Percentiles rank a stretch among this genome's conserved stretches.
phyloP scores from a whole-genome alignment of 2,329 filamentous ascomycete species.

The Ophiostoma tasmaniense region DNA sequence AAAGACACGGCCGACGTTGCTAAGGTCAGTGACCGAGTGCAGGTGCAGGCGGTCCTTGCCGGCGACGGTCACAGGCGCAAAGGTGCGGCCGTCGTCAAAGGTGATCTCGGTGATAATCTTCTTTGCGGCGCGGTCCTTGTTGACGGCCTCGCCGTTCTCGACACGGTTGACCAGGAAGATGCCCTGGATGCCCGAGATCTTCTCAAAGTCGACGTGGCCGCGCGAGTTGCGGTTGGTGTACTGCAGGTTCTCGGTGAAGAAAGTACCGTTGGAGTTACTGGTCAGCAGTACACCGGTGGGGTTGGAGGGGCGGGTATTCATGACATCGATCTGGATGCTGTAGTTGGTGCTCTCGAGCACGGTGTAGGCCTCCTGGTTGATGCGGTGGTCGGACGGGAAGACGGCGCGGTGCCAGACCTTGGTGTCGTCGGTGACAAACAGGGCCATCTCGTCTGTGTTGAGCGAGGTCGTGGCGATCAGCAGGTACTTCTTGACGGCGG shows the following conservation, averaged over 20 bases:
- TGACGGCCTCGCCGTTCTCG: conserved; percentile 72
- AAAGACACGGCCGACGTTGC: conserved; percentile 78
- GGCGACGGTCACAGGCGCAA: conserved; percentile 54
- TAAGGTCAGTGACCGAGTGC: conserved; percentile 80
- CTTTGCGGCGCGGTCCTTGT: conserved; percentile 47
- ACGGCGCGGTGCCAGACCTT: conserved; percentile 83
- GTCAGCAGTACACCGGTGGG: conserved; percentile 86
- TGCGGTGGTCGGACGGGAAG: conserved; percentile 71
- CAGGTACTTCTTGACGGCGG: conserved; percentile 76
- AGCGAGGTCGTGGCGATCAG: conserved; percentile 73
- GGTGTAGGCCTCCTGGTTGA: conserved; percentile 83
- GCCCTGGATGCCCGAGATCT: conserved; percentile 82
- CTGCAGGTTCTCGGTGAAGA: conserved; percentile 84
- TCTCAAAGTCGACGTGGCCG: conserved; percentile 89
- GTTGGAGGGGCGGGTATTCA: conserved; percentile 55
- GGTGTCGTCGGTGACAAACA: conserved; percentile 82
- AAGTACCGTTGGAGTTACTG: conserved; percentile 95
- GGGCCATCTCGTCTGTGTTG: conserved; percentile 79
- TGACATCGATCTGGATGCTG: conserved; percentile 92
- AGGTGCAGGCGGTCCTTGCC: conserved; percentile 56
- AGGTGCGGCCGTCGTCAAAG: conserved; percentile 90
- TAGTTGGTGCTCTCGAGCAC: conserved; percentile 94
- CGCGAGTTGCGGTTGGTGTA: conserved; percentile 76
- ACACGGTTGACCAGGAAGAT: conserved; percentile 87
- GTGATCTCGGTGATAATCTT: conserved; percentile 74